These are phyloP conservation scores for Scopulariopsis brevicaulis DNA, from an alignment of 2,329 filamentous ascomycete genomes.

Conservation along the genomic window DNA sequence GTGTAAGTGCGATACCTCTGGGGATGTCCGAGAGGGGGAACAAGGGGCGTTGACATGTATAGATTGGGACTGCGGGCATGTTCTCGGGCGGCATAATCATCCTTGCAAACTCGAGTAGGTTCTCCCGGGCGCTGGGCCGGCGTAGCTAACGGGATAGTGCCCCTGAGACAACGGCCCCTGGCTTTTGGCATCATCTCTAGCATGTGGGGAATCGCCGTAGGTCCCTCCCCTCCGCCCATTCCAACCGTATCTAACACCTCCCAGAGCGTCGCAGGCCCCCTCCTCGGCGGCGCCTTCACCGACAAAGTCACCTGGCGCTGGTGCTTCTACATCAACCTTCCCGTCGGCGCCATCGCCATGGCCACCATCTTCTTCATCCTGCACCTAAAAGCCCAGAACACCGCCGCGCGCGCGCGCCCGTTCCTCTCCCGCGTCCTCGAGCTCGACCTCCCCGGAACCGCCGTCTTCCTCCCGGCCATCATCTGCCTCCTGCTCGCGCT, in stretches of 20 bases:
- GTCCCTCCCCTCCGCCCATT: slow-evolving; percentile 3
- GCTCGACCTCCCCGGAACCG: slow-evolving; percentile 36
- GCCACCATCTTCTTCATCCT: slow-evolving; percentile 34
- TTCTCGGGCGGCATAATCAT: slow-evolving; percentile 38
- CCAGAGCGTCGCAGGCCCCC: slow-evolving; percentile 30
- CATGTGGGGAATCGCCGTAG: slow-evolving; percentile 42
- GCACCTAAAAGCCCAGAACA: slow-evolving; percentile 14
- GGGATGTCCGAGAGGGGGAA: background rate
- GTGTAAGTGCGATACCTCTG: slow-evolving; percentile 16
- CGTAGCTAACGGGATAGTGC: slow-evolving; percentile 21
- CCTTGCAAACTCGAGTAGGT: slow-evolving; percentile 26
- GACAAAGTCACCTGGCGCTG: slow-evolving; percentile 38
- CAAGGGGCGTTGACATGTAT: background rate
- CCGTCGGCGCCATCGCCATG: slow-evolving; percentile 34
- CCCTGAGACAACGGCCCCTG: slow-evolving; percentile 39
- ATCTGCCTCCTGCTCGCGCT: slow-evolving; percentile 42
- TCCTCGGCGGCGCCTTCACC: slow-evolving; percentile 38
- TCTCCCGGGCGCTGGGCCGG: background rate
- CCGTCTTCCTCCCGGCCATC: slow-evolving; percentile 38
- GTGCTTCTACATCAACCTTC: slow-evolving; percentile 36
- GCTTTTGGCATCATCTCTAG: slow-evolving; percentile 42
- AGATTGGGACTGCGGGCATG: slow-evolving; percentile 37
- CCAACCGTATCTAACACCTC: background rate
- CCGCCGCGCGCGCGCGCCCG: slow-evolving; percentile 20
- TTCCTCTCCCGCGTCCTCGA: slow-evolving; percentile 25